Evolutionary conservation across 257 asterid genomes (phyloP), one percentile per base, ranked within the genome.

Genomic region (Cordia subcordata): DNA sequence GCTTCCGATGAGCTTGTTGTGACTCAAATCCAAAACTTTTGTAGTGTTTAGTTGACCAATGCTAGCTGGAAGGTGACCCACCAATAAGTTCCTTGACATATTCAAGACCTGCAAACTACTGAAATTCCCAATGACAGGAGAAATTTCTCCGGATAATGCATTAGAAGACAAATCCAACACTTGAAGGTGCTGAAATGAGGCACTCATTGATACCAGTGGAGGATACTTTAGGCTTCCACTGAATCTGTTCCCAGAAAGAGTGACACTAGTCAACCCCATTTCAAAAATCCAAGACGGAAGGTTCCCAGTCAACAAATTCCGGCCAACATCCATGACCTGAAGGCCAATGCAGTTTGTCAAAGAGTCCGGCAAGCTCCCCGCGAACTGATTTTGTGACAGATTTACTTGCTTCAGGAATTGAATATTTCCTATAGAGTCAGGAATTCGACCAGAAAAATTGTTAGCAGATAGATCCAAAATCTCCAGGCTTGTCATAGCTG

Each of bases 111-210:
- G 77, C 82, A 90, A 68, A 54, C 79, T 62, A 61, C 70, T 78
- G 57, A 84, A 82, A 57, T 77, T 76, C 65, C 94, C 87, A 64
- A 87, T 64, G 56, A 57, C 62, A n/a, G 71, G 59, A 0, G 88
- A 79, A 65, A 90, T 64, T 57, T 49, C 88, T 61, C 97, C 94
- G 5, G 88, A 75, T 27, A 90, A 73, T 13, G 79, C 72, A 68
- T 90, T 90, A 52, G 83, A 78, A 22, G 97, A 90, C 67, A 84
- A 58, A 69, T 86, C 97, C 64, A 90, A 70, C 60, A 81, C 62
- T 57, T 50, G 68, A 66, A 84, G 88, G 70, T 62, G 81, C 46
- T 67, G 80, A 60, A 63, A 82, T 5, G 86, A 42, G 51, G 64
- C 75, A 19, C 53, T 50, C 54, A 58, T 63, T 10, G 74, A 56